These are phyloP conservation scores for Polyplosphaeria fusca DNA, from an alignment of 495 filamentous ascomycete genomes.

Conservation along the genomic window DNA sequence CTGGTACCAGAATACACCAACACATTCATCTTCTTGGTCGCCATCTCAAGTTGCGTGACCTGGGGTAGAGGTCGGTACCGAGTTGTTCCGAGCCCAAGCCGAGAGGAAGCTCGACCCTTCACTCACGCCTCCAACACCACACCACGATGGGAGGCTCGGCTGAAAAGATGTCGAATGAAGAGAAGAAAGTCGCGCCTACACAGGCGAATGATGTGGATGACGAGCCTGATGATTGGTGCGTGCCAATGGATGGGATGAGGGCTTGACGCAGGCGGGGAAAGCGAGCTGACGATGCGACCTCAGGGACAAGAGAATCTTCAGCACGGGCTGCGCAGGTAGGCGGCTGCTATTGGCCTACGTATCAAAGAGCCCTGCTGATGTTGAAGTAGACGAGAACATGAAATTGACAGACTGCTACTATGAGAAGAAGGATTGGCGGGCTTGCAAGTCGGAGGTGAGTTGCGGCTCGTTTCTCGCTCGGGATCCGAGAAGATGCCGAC, in stretches of 20 bases:
- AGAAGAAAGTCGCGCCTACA: constrained; percentile 42
- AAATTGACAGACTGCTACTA: constrained; percentile 94
- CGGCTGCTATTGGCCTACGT: background rate
- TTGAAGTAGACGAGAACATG: constrained; percentile 68
- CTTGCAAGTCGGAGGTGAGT: constrained; percentile 83
- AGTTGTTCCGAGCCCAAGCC: constrained; percentile 17
- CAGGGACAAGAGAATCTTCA: constrained; percentile 96
- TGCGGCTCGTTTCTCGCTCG: background rate
- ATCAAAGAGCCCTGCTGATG: background rate
- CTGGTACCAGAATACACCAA: constrained; percentile 76
- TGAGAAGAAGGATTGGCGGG: constrained; percentile 93
- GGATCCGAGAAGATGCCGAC: constrained; percentile 22
- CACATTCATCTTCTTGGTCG: constrained; percentile 71
- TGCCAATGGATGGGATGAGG: constrained; percentile 4
- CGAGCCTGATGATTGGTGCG: constrained; percentile 93
- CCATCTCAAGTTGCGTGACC: constrained; percentile 49
- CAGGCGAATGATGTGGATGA: constrained; percentile 64
- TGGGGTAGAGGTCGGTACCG: constrained; percentile 21
- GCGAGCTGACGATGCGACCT: constrained; percentile 27
- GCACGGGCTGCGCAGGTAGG: constrained; percentile 87
- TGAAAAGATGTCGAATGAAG: constrained; percentile 49
- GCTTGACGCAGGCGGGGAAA: background rate
- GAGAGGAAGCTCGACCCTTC: constrained; percentile 1
- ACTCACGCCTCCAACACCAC: no score
- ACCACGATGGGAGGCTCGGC: no score